Base-by-base conservation (phyloP, 2,329 filamentous ascomycete genomes). In the Xylariaceae sp. region DNA sequence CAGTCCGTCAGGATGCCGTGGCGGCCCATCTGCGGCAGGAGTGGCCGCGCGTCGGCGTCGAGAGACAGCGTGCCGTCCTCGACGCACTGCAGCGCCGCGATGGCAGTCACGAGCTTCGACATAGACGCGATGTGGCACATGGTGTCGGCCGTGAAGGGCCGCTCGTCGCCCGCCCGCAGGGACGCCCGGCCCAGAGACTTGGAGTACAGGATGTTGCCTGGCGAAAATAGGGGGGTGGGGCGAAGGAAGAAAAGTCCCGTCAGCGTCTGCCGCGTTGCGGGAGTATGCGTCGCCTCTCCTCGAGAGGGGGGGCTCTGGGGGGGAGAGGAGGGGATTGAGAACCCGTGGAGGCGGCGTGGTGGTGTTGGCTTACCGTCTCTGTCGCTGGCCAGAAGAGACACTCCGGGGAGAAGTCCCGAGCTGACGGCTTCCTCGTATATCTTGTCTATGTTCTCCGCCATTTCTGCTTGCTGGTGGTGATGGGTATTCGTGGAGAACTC, bases 51-150 rank as follows among this genome's bases (percentile, higher is more conserved):
- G 33, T 74, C 65, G 3, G 61, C 63, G 7, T 65, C 60, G 0
- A 77, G 55, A 2, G 47, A 48, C 1, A 76, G 45, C 0, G 66
- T 50, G 0, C 69, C 70, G 6, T 66, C 59, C 22, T 77, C 72
- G 3, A 77, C 68, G 29, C 68, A 64, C 37, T 75, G 68, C 13
- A 78, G 46, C 1, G 63, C 63, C 3, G 71, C 65, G 32, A 78
- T 63, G 2, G 64, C 61, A 2, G 72, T 64, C 33, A 23, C 12
- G 21, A 23, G 21, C 21, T 23, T 23, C 7, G 21, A 8, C 21
- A 23, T 23, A 3, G 44, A 52, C 6, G 51, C 50, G 17, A 53
- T 33, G 2, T 35, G 23, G 13, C 43, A 45, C 5, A 52, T 31
- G 6, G 47, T 51, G 6, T 39, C 37, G 1, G 39, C 30, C 3